Evolutionary conservation across 257 asterid genomes (phyloP).

Genomic region (Voacanga thouarsii): DNA sequence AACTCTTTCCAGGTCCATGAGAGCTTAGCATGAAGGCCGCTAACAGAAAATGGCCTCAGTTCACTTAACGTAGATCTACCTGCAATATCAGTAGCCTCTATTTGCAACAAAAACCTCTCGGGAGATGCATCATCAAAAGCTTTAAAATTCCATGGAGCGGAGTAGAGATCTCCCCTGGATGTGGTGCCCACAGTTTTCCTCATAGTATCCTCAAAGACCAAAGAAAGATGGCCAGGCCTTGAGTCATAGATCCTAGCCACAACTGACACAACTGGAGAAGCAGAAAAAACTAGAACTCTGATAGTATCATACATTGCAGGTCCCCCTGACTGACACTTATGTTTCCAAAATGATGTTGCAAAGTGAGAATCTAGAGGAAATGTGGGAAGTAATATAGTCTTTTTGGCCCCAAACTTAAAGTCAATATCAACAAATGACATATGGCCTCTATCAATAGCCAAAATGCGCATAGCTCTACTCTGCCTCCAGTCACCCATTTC

Average conservation of each 20-base stretch:
- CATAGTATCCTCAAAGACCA: conserved; percentile 65
- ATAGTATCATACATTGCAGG: conserved; percentile 39
- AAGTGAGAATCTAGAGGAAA: conserved; percentile 86
- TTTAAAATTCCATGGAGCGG: conserved; percentile 63
- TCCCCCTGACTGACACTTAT: conserved; percentile 34
- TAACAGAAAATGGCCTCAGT: conserved; percentile 75
- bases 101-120: conserved; percentile 63
- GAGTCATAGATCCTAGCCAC: conserved; percentile 77
- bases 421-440: conserved; percentile 68
- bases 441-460: conserved; percentile 76
- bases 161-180: conserved; percentile 64
- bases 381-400: conserved; percentile 70
- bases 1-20: conserved; percentile 78
- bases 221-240: conserved; percentile 46
- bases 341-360: conserved; percentile 37
- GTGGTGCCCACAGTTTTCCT: conserved; percentile 35
- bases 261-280: conserved; percentile 64
- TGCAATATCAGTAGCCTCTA: conserved; percentile 58
- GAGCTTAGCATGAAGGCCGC: conserved; percentile 52
- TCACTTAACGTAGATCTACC: conserved; percentile 61
- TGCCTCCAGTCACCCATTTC: conserved; percentile 97
- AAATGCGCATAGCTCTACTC: conserved; percentile 77
- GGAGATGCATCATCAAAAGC: conserved; percentile 90
- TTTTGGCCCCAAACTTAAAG: conserved; percentile 54
- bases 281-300: conserved; percentile 76